Base-by-base conservation (phyloP, 768 basidiomycete genomes). In the Hemileccinum rubropunctum region DNA sequence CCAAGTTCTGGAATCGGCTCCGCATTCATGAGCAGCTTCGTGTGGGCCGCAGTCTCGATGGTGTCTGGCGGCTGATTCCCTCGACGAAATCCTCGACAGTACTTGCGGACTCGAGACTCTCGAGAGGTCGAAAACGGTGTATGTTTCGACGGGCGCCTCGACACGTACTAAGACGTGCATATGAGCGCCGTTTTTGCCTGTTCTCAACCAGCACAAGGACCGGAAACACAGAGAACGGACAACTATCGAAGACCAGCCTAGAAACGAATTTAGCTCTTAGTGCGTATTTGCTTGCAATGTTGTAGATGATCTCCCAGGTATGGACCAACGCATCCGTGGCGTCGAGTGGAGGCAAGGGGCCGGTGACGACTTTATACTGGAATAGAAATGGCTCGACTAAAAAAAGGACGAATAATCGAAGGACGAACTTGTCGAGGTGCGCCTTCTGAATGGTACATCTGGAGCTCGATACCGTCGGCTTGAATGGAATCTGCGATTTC, bases 371-470 rank as follows among this genome's bases (percentile, higher is more conserved):
- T 66, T 89, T 87, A 48, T 82, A 89, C 72, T 83, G 42, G 23
- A 45, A 38, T 8, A 32, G 38, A 3, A 15, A 33, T 13, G 10
- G 32, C 0, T 18, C 20, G 13, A 43, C 28, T 32, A n/a, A n/a
- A n/a, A 35, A 18, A 30, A 10, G 27, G 49, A 32, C 4, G 8
- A 17, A 27, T 23, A 15, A 9, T 10, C 10, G 18, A 18, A 0
- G 7, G 3, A 52, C 63, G 20, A 58, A 81, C 80, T 74, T 86
- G 85, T 14, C 87, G 85, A 3, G 84, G 83, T 1, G 84, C 86
- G 8, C 76, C 81, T 65, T 89, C 87, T 0, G 80, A 63, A 50
- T 88, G 88, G 53, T 81, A 82, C 79, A 84, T 79, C 61, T 84
- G 75, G 6, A 90, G 64, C 59, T 82, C 81, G 9, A 89, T 76